A percentile compares a stretch with the other conserved stretches of the same genome.
These are phyloP conservation scores for Solanum chaucha DNA, from an alignment of 257 asterid species.

Conservation along the genomic window DNA sequence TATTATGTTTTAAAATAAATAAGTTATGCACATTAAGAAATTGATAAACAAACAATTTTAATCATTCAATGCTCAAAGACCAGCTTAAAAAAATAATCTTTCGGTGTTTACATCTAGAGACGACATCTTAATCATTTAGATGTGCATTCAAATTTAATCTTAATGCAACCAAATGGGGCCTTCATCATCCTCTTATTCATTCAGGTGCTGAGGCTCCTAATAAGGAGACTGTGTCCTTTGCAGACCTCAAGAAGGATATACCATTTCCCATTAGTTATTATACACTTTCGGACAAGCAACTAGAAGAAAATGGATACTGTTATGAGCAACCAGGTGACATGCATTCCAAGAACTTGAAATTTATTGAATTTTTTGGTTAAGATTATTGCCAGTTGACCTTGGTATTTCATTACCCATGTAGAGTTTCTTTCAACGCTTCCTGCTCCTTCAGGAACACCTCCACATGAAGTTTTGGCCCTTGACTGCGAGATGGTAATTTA, in stretches of 20 bases:
- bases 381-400: background rate
- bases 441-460: slow-evolving; percentile 64
- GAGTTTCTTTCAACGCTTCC: slow-evolving; percentile 67
- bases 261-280: slow-evolving; percentile 79
- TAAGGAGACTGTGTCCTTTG: slow-evolving; percentile 18
- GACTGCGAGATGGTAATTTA: slow-evolving; percentile 92
- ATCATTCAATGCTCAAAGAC: background rate
- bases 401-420: slow-evolving; percentile 20
- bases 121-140: background rate
- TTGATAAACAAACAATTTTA: background rate
- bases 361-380: background rate
- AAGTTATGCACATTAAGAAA: background rate
- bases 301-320: slow-evolving; percentile 86
- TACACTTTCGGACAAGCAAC: slow-evolving; percentile 63
- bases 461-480: slow-evolving; percentile 64
- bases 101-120: background rate
- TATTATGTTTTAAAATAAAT: no score
- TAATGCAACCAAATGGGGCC: background rate
- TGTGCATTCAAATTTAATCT: background rate
- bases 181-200: background rate
- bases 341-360: background rate
- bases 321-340: slow-evolving; percentile 49
- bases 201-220: slow-evolving; percentile 28
- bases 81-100: background rate
- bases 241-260: slow-evolving; percentile 32